Evolutionary conservation across 1,284 basidiomycete species (phyloP), one percentile per base, ranked within the genome.

Genomic region (Omphalotus olearius): DNA sequence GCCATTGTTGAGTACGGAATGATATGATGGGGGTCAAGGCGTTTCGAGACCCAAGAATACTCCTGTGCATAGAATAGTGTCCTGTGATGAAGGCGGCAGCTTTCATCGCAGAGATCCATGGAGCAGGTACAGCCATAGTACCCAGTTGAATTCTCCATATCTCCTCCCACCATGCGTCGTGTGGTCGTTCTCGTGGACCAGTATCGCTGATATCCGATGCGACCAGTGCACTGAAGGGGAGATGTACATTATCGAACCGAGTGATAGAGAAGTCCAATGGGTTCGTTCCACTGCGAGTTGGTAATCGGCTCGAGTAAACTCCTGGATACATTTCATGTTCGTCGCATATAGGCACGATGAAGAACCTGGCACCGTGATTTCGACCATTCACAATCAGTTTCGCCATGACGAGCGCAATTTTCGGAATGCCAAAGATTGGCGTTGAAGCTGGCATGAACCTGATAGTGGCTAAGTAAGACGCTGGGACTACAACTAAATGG

Each of bases 361-460:
- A 81, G 56, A 78, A 76, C 11, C 76, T 71, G 51, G 70, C 67
- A 3, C 80, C 79, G 33, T 70, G 70, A 56, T 80, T 72, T 53
- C 74, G 64, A 13, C 69, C 70, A 40, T 76, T 66, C 2, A 78
- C 72, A 6, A 80, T 72, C 17, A 81, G 65, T 39, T 70, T 69
- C 9, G 79, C 78, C 69, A 80, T 76, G 16, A 80, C 76, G 23
- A 82, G 56, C 18, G 76, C 79, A 16, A 78, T 66, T 56, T 79
- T 80, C 0, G 76, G 64, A 26, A 79, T 69, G 2, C 72, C 72
- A 58, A 74, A 78, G n/a, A 67, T 60, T 6, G 79, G 80, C 1
- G 73, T 75, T 0, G 80, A 76, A 25, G 80, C 76, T 4, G 80
- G 80, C 79, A 82, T 82, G 58, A 77, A 80, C 58, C 80, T 82